phyloP scores from a whole-genome alignment of 148 eudicot genomes.

The Camellia sinensis region DNA sequence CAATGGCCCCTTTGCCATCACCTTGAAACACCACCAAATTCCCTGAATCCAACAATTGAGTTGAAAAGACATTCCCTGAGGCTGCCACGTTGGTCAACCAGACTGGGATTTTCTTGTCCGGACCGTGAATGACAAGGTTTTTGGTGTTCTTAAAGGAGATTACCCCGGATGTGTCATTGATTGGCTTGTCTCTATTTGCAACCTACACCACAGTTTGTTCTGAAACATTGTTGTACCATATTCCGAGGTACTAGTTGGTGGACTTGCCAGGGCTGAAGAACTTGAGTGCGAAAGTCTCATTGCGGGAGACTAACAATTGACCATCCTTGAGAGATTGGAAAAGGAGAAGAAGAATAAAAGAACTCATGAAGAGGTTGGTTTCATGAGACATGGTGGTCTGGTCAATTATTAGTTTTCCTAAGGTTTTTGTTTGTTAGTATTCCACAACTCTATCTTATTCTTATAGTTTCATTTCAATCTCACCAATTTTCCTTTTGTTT shows the following conservation, averaged over 20 bases:
- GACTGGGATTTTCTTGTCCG: slow-evolving; percentile 4
- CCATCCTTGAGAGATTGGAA: slow-evolving; percentile 26
- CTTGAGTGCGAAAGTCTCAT: slow-evolving; percentile 34
- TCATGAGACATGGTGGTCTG: slow-evolving; percentile 5
- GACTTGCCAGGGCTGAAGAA: slow-evolving; percentile 41
- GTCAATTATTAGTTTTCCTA: background rate
- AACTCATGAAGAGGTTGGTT: background rate
- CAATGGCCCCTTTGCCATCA: background rate
- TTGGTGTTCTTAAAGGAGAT: slow-evolving; percentile 30
- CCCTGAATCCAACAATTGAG: slow-evolving; percentile 40
- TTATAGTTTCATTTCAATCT: no score
- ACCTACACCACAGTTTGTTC: slow-evolving; percentile 38
- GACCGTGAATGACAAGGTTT: slow-evolving; percentile 24
- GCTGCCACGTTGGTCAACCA: slow-evolving; percentile 37
- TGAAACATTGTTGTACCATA: slow-evolving; percentile 40
- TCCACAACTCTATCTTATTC: no score
- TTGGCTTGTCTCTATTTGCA: slow-evolving; percentile 41
- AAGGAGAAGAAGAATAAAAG: background rate
- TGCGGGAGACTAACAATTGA: slow-evolving; percentile 31
- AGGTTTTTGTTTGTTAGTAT: background rate
- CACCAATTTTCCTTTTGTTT: no score
- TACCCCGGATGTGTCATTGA: slow-evolving; percentile 28
- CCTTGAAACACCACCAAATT: slow-evolving; percentile 30
- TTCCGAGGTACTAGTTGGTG: slow-evolving; percentile 37
- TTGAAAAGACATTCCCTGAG: background rate